Conservation (phyloP, 2,329 filamentous ascomycete genomes). For the Tolypocladium cylindrosporum region DNA sequence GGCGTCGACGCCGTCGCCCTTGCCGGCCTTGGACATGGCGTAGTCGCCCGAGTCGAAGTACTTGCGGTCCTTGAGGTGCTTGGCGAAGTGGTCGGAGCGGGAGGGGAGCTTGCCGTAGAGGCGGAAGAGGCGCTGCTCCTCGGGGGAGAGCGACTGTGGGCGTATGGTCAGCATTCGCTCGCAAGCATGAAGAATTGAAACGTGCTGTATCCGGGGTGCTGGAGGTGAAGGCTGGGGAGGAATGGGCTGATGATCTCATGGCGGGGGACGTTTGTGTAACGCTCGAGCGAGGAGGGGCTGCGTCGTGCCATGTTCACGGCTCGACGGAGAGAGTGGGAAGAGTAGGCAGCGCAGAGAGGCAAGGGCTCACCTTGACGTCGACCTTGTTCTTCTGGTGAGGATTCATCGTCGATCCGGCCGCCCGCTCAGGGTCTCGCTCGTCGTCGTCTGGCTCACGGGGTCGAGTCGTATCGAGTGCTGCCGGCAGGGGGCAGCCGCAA, state of each 20-base stretch:
- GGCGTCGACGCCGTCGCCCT: slow-evolving; percentile 86
- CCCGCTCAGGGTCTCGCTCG: neutral
- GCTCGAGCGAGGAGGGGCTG: neutral
- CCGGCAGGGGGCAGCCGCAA: neutral
- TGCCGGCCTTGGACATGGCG: slow-evolving; percentile 92
- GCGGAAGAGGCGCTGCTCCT: slow-evolving; percentile 93
- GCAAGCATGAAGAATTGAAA: neutral
- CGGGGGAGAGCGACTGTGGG: slow-evolving; percentile 72
- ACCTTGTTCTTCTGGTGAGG: slow-evolving; percentile 98
- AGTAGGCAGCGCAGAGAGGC: neutral
- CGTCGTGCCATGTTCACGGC: neutral
- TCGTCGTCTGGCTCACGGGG: neutral
- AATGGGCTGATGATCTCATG: neutral
- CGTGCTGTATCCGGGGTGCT: neutral
- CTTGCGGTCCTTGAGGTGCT: slow-evolving; percentile 98
- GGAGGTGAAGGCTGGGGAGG: neutral
- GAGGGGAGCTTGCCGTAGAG: slow-evolving; percentile 97
- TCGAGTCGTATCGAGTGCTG: neutral
- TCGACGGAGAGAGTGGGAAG: neutral
- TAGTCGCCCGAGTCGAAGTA: slow-evolving; percentile 98
- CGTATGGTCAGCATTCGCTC: neutral
- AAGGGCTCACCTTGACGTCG: slow-evolving; percentile 72
- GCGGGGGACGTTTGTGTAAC: neutral
- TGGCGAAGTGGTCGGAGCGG: slow-evolving; percentile 92
- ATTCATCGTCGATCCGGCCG: slow-evolving; percentile 54